These are phyloP conservation scores for Neurospora sp. DNA, from an alignment of 495 filamentous ascomycete genomes.

Conservation along the genomic window DNA sequence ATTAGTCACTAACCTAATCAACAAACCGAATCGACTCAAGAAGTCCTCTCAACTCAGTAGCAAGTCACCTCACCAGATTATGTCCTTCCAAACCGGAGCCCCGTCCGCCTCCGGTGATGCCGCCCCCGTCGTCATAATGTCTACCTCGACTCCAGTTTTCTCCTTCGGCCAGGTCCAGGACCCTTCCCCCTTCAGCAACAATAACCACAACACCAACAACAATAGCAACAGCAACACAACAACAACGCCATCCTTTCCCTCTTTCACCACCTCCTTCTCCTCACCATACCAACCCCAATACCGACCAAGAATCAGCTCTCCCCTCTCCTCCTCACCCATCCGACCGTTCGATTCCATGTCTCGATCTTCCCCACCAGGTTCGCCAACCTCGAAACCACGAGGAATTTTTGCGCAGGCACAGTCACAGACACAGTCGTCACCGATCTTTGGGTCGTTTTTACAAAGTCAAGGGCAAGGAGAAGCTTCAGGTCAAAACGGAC, in stretches of 20 bases:
- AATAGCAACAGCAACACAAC: neutral
- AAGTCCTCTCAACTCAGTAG: neutral
- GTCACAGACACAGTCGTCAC: constrained; percentile 6
- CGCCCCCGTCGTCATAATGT: constrained; percentile 8
- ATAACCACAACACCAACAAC: neutral
- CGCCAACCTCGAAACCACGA: neutral
- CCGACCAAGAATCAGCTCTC: constrained; percentile 9
- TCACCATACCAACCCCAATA: constrained; percentile 2
- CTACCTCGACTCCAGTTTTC: constrained; percentile 3
- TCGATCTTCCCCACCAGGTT: neutral
- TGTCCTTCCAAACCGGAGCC: neutral
- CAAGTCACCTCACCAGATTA: neutral
- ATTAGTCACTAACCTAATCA: neutral
- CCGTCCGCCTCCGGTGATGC: neutral
- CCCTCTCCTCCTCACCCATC: constrained; percentile 15
- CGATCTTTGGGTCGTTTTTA: neutral
- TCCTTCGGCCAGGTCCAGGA: constrained; percentile 5
- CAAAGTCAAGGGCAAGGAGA: neutral
- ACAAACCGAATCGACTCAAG: neutral
- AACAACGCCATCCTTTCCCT: neutral
- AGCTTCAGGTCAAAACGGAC: constrained; percentile 13
- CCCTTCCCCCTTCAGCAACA: constrained; percentile 10
- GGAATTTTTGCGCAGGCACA: neutral
- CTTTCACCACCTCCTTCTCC: neutral
- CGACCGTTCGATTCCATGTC: constrained; percentile 2